These are phyloP conservation scores for Venustampulla echinocandica DNA, from an alignment of 495 filamentous ascomycete genomes.

Conservation along the genomic window DNA sequence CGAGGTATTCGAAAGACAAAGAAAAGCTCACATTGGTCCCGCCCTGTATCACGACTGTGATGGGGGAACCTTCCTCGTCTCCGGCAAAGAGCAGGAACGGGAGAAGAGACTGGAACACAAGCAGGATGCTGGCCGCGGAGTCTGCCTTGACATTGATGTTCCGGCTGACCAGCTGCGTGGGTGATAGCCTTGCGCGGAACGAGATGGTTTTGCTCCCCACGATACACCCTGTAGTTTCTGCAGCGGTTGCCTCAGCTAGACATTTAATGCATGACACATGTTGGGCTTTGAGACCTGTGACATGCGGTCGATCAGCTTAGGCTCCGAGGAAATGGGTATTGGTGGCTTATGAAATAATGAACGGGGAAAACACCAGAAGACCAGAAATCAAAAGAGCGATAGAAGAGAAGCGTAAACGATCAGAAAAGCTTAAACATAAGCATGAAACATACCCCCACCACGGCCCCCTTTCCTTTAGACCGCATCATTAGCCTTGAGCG, in stretches of 20 bases:
- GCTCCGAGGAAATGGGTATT: too few relatives aligned
- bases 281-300: slow-evolving; percentile 62
- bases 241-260: slow-evolving; percentile 55
- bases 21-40: slow-evolving; percentile 71
- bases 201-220: slow-evolving; percentile 47
- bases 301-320: neutral
- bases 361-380: too few relatives aligned
- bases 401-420: too few relatives aligned
- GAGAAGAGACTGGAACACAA: slow-evolving; percentile 78
- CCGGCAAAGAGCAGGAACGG: slow-evolving; percentile 63
- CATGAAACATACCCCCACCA: too few relatives aligned
- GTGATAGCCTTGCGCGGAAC: slow-evolving; percentile 37
- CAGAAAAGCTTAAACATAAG: too few relatives aligned
- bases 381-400: too few relatives aligned
- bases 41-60: slow-evolving; percentile 56
- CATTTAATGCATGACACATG: slow-evolving; percentile 62
- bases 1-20: slow-evolving; percentile 66
- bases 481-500: too few relatives aligned
- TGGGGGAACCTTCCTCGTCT: slow-evolving; percentile 29
- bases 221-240: slow-evolving; percentile 43
- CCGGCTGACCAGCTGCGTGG: slow-evolving; percentile 29
- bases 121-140: slow-evolving; percentile 45
- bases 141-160: slow-evolving; percentile 36
- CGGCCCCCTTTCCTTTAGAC: too few relatives aligned
- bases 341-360: too few relatives aligned